phyloP scores from a whole-genome alignment of 108 stramenopile genomes.

The Phaeodactylum tricornutum region DNA sequence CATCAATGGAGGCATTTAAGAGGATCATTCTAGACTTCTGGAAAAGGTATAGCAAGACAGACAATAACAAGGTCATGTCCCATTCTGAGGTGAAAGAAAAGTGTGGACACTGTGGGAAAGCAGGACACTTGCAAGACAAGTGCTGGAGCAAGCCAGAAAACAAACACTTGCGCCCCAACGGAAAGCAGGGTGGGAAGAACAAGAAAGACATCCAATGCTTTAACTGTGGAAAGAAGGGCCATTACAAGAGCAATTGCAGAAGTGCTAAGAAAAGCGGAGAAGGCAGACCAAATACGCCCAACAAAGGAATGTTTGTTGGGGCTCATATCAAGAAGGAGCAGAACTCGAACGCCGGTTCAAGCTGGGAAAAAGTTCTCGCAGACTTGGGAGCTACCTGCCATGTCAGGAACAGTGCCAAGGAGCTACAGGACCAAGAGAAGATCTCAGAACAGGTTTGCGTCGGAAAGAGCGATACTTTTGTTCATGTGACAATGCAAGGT shows the following conservation, averaged over 20 bases:
- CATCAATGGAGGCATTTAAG: too few relatives aligned
- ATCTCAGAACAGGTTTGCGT: neutral
- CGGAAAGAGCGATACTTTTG: neutral
- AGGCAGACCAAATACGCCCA: too few relatives aligned
- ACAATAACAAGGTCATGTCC: neutral
- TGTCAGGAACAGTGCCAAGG: neutral
- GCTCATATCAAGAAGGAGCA: too few relatives aligned
- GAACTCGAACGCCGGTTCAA: too few relatives aligned
- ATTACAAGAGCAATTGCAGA: neutral
- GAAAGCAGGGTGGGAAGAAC: neutral
- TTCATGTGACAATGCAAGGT: neutral
- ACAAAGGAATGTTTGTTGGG: too few relatives aligned
- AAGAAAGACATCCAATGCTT: constrained; percentile 3
- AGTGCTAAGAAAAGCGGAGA: too few relatives aligned
- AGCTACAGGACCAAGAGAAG: neutral
- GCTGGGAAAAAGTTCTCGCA: neutral
- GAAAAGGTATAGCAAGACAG: neutral
- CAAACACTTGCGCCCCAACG: too few relatives aligned
- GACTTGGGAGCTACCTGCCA: constrained; percentile 4
- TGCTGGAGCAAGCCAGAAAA: too few relatives aligned
- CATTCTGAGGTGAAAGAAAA: neutral
- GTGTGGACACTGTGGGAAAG: neutral
- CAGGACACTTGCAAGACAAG: neutral
- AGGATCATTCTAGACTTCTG: neutral
- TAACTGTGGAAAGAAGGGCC: constrained; percentile 1